Evolutionary conservation across 2,329 filamentous ascomycete species (phyloP).

Genomic region (Phaeosphaeriaceae sp.): DNA sequence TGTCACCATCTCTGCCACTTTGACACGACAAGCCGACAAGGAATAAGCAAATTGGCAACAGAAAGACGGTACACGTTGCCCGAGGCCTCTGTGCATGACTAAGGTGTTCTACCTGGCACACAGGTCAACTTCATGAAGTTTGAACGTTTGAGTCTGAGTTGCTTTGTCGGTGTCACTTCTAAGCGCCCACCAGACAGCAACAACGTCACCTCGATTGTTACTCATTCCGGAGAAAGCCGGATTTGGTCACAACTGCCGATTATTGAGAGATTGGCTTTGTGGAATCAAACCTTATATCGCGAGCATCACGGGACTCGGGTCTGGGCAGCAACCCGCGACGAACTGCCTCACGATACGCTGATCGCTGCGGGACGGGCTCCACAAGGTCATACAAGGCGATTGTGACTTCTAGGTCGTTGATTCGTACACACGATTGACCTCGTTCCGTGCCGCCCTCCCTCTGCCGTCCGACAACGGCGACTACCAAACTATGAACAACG

Average conservation of each 20-base stretch:
- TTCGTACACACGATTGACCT: conserved; percentile 28
- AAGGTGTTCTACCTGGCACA: background rate
- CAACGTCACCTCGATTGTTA: background rate
- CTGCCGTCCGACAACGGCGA: conserved; percentile 25
- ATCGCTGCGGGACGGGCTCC: conserved; percentile 33
- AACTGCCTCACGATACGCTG: conserved; percentile 12
- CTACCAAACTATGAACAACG: conserved; percentile 16
- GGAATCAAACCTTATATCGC: background rate
- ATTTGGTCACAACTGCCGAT: background rate
- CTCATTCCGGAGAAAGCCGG: background rate
- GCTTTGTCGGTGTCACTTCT: background rate
- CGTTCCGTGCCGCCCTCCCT: conserved; percentile 42
- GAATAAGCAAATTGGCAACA: too few species aligned
- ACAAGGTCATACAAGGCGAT: conserved; percentile 21
- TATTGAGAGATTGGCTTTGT: background rate
- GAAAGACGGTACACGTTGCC: too few species aligned
- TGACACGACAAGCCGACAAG: too few species aligned
- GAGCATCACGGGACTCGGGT: conserved; percentile 9
- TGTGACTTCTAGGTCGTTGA: conserved; percentile 22
- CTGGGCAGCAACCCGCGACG: conserved; percentile 11
- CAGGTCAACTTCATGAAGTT: background rate
- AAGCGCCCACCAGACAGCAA: background rate
- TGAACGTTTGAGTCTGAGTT: background rate
- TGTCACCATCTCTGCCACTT: too few species aligned
- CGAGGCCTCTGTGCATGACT: background rate